Evolutionary conservation across 169 alveolate genomes (phyloP), one percentile per base, ranked within the genome.

Genomic region (Plasmodium knowlesi): DNA sequence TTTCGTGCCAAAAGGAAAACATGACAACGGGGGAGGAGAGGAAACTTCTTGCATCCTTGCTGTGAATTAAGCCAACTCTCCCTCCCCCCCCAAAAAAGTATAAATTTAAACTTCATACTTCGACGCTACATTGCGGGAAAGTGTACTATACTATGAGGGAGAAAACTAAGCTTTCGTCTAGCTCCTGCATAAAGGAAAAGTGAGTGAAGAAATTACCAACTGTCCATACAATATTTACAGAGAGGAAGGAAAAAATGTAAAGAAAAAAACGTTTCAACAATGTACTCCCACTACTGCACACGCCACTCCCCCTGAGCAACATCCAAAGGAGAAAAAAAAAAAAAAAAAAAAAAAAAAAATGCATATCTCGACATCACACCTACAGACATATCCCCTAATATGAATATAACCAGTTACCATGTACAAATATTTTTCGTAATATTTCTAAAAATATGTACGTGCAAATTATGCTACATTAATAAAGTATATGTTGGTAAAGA

Each of bases 351-450:
- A 78, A 78, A 25, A 78, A 41, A 78, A 39, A 41, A 78, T 78
- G 88, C 39, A 81, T 50, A 22, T 39, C 30, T 10, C 37, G 30
- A 67, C 76, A 67, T 10, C 30, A 67, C 86, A 25, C 14, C 19
- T 16, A 81, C 25, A 81, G 32, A 32, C 30, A 37, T 57, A 28
- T 25, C 74, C 72, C 72, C 34, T 72, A 84, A 84, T 82, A 82
- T 82, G 90, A 82, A 82, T 82, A 30, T 57, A 82, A 50, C 70
- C 14, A 82, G 43, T 9, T 82, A 34, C 19, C 79, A 43, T 84
- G 50, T 86, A 16, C 93, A 43, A 53, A 86, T 86, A 86, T 28
- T 86, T 16, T 74, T 86, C 37, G 43, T 76, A 41, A 86, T 78
- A 43, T 54, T 86, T 86, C 43, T 86, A 54, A 86, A 74, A 25